Conservation (phyloP, 2,329 filamentous ascomycete genomes). For the Cladosporium sp. region DNA sequence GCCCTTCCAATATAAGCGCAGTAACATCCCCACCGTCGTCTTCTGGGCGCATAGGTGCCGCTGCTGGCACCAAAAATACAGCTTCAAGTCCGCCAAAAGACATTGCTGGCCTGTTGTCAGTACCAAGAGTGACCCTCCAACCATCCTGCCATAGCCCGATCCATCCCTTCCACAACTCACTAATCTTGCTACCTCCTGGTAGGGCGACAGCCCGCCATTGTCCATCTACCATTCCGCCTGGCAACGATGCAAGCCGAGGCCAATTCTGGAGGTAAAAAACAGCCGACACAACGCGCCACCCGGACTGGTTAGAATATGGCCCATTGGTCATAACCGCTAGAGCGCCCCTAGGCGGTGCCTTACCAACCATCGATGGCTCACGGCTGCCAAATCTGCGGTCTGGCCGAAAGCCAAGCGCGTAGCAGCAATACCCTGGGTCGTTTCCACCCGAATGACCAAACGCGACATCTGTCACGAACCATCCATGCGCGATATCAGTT, state of each 20-base stretch:
- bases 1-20: background rate
- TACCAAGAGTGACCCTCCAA: background rate
- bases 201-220: background rate
- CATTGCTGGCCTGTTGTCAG: background rate
- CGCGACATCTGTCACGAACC: slow-evolving; percentile 15
- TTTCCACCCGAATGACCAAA: slow-evolving; percentile 23
- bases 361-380: background rate
- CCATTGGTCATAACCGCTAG: slow-evolving; percentile 22
- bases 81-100: background rate
- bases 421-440: slow-evolving; percentile 21
- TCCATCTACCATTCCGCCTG: background rate
- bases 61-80: background rate
- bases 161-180: background rate
- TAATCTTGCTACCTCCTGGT: background rate
- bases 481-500: slow-evolving; percentile 18
- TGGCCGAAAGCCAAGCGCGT: slow-evolving; percentile 13
- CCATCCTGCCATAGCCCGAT: background rate
- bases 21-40: background rate
- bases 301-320: slow-evolving; percentile 4
- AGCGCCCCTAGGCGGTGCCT: background rate
- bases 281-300: slow-evolving; percentile 16
- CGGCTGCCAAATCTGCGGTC: too few relatives aligned
- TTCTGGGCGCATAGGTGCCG: background rate
- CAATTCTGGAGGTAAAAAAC: slow-evolving; percentile 17
- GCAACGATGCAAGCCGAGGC: slow-evolving; percentile 1